Conservation (phyloP, 1,284 basidiomycete species). For the Testicularia cyperi region DNA sequence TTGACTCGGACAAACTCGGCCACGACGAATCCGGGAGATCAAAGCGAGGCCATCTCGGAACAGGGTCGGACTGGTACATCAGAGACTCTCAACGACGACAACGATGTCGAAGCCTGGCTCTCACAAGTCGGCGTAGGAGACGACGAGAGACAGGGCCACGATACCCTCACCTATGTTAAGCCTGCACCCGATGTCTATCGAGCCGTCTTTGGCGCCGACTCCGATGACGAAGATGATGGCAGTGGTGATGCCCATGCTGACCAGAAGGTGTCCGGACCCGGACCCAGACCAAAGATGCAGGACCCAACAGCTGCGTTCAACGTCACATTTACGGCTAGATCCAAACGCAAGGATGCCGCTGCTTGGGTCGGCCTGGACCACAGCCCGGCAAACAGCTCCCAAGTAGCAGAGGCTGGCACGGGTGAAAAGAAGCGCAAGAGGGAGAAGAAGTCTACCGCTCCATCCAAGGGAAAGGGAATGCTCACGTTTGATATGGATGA, state of each 20-base stretch:
- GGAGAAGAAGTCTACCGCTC: conserved; percentile 4
- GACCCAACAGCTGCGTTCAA: conserved; percentile 6
- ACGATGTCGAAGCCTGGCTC: neutral
- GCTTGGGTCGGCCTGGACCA: neutral
- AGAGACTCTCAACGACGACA: neutral
- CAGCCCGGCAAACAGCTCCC: conserved; percentile 66
- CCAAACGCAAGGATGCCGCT: conserved; percentile 11
- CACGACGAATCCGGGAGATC: no score
- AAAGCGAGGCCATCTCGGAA: conserved; percentile 7
- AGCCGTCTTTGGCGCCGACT: conserved; percentile 65
- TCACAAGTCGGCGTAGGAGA: conserved; percentile 75
- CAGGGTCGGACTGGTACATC: no score
- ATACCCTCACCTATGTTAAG: conserved; percentile 80
- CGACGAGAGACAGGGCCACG: conserved; percentile 79
- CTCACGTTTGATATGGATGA: conserved; percentile 57
- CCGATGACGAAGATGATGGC: conserved; percentile 79
- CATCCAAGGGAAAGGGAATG: conserved; percentile 5
- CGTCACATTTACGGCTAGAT: conserved; percentile 11
- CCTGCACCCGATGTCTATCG: conserved; percentile 92
- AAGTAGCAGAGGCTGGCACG: conserved; percentile 75
- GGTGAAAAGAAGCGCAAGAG: conserved; percentile 65
- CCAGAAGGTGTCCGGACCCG: neutral
- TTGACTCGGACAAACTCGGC: no score
- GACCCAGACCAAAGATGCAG: conserved; percentile 11
- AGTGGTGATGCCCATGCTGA: no score